These are phyloP conservation scores for Zostera marina DNA, from an alignment of 116 monocot species.

Conservation along the genomic window DNA sequence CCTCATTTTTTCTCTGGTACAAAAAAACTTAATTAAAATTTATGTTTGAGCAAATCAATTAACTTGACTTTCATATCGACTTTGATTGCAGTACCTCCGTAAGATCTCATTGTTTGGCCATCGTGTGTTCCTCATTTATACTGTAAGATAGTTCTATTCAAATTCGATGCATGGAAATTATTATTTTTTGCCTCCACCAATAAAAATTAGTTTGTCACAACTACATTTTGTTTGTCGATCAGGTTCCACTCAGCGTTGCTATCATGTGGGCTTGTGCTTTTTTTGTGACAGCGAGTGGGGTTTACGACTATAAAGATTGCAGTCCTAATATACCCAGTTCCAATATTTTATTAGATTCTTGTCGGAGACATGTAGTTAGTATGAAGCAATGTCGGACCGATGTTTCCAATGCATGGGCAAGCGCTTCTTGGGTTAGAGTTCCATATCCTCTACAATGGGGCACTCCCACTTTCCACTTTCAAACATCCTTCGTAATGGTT, in stretches of 20 bases:
- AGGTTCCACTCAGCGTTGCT: slow-evolving; percentile 87
- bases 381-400: slow-evolving; percentile 90
- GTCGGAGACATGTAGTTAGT: slow-evolving; percentile 48
- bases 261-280: slow-evolving; percentile 97
- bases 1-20: slow-evolving; percentile 95
- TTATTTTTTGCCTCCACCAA: not conserved
- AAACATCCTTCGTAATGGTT: slow-evolving; percentile 73
- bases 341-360: slow-evolving; percentile 70
- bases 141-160: slow-evolving; percentile 27
- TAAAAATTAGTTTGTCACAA: not conserved
- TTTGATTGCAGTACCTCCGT: slow-evolving; percentile 65
- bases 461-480: slow-evolving; percentile 69
- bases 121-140: slow-evolving; percentile 74
- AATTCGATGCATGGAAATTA: not conserved
- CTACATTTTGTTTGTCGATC: not conserved
- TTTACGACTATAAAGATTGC: slow-evolving; percentile 73
- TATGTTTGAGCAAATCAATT: too few species aligned
- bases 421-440: slow-evolving; percentile 89
- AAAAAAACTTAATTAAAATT: not conserved
- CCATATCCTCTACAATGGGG: slow-evolving; percentile 99
- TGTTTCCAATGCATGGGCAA: slow-evolving; percentile 76
- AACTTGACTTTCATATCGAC: too few species aligned
- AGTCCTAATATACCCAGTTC: slow-evolving; percentile 75
- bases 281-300: slow-evolving; percentile 92
- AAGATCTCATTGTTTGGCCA: slow-evolving; percentile 72